Percentiles rank a stretch among this genome's conserved stretches.
Conservation (phyloP, 169 alveolate species). For the Plasmodium malariae region DNA sequence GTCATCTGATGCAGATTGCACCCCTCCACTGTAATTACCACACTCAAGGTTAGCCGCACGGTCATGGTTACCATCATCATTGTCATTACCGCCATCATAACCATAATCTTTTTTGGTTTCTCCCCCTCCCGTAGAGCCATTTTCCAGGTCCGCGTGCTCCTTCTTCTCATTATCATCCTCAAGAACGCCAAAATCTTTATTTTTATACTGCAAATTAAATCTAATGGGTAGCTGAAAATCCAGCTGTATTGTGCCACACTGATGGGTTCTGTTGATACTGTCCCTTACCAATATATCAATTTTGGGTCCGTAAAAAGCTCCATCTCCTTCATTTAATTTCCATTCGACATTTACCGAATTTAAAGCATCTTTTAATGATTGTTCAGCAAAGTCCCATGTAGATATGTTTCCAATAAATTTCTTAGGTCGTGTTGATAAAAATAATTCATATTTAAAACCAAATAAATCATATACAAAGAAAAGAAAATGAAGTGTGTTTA, state of each 20-base stretch:
- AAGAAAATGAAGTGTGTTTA: constrained; percentile 93
- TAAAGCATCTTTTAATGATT: constrained; percentile 93
- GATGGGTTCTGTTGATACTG: constrained; percentile 97
- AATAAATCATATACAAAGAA: constrained; percentile 94
- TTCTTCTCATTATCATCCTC: constrained; percentile 44
- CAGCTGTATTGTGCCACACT: constrained; percentile 99
- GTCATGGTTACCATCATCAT: constrained; percentile 10
- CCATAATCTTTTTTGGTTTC: background rate
- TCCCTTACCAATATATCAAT: constrained; percentile 97
- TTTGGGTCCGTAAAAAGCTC: constrained; percentile 99
- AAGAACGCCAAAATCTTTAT: constrained; percentile 87
- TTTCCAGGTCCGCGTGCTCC: background rate
- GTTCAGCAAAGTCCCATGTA: constrained; percentile 98
- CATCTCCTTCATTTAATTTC: constrained; percentile 98
- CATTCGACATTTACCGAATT: constrained; percentile 93
- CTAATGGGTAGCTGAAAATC: constrained; percentile 99
- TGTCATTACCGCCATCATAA: background rate
- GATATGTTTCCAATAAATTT: constrained; percentile 95
- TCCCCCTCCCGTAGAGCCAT: background rate
- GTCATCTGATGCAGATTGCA: constrained; percentile 9
- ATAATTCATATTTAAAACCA: constrained; percentile 95
- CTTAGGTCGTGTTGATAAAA: constrained; percentile 97
- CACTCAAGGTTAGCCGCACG: background rate
- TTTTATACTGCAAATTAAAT: constrained; percentile 96
- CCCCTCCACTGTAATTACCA: background rate